These are phyloP conservation scores for Mortierella sp. DNA, from an alignment of 371 early-diverging fungal species.

Conservation along the genomic window DNA sequence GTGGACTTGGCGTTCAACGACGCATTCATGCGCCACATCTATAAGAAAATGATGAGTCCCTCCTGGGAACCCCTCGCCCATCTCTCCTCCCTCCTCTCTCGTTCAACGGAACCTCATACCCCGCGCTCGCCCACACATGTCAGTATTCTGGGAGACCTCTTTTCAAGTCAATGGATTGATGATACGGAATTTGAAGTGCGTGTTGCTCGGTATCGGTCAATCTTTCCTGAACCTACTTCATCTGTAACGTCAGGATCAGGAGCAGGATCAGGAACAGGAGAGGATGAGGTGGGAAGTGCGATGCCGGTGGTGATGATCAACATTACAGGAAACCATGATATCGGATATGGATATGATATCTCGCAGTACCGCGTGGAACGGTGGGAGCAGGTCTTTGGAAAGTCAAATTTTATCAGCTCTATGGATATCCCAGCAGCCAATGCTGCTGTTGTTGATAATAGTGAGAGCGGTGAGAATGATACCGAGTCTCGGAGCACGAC, in stretches of 20 bases:
- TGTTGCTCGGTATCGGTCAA: slow-evolving; percentile 63
- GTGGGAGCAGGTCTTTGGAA: slow-evolving; percentile 64
- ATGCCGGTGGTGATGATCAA: slow-evolving; percentile 49
- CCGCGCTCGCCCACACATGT: slow-evolving; percentile 60
- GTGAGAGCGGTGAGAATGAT: not conserved
- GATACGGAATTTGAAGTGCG: slow-evolving; percentile 63
- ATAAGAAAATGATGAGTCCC: slow-evolving; percentile 58
- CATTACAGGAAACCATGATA: slow-evolving; percentile 71
- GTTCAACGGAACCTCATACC: slow-evolving; percentile 3
- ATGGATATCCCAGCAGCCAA: slow-evolving; percentile 9
- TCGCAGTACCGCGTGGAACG: slow-evolving; percentile 60
- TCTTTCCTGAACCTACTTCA: slow-evolving; percentile 41
- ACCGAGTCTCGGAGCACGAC: not conserved
- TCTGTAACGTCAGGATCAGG: not conserved
- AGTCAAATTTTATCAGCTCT: slow-evolving; percentile 54
- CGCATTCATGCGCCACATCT: slow-evolving; percentile 65
- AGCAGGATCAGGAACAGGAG: not conserved
- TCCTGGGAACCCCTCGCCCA: slow-evolving; percentile 33
- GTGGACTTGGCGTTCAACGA: slow-evolving; percentile 67
- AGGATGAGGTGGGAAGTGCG: not conserved
- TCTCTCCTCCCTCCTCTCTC: not conserved
- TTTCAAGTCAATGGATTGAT: slow-evolving; percentile 69
- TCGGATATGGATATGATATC: slow-evolving; percentile 69
- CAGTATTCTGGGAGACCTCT: slow-evolving; percentile 66
- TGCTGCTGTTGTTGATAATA: not conserved